phyloP scores from a whole-genome alignment of 306 rosid genomes.

The Sophora flavescens region DNA sequence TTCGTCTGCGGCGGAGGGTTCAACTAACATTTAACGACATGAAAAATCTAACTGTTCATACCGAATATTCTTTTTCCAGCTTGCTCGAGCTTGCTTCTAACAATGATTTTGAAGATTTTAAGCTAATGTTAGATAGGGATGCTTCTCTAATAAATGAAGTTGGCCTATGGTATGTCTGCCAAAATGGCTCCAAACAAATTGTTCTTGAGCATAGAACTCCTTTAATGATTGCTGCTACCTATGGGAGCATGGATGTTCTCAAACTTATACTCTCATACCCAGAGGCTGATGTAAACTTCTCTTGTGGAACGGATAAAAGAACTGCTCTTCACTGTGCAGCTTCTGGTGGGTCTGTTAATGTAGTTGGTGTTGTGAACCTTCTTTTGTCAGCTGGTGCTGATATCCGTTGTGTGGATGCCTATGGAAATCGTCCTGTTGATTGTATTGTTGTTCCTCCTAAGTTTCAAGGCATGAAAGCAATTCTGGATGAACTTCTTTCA shows the following conservation, averaged over 20 bases:
- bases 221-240: slow-evolving; percentile 87
- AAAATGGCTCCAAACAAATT: slow-evolving; percentile 75
- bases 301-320: slow-evolving; percentile 69
- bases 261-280: slow-evolving; percentile 65
- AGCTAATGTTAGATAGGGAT: slow-evolving; percentile 59
- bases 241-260: slow-evolving; percentile 77
- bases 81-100: slow-evolving; percentile 82
- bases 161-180: slow-evolving; percentile 84
- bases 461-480: slow-evolving; percentile 51
- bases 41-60: slow-evolving; percentile 60
- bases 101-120: slow-evolving; percentile 78
- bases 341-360: slow-evolving; percentile 76
- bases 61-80: slow-evolving; percentile 71
- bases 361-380: slow-evolving; percentile 63
- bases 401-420: slow-evolving; percentile 58
- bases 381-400: slow-evolving; percentile 82
- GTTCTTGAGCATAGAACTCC: slow-evolving; percentile 82
- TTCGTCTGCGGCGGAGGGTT: slow-evolving; percentile 51
- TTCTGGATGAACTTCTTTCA: slow-evolving; percentile 67
- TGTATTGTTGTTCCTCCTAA: slow-evolving; percentile 76
- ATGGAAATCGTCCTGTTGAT: slow-evolving; percentile 77
- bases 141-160: slow-evolving; percentile 58
- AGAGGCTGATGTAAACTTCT: slow-evolving; percentile 68
- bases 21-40: slow-evolving; percentile 60
- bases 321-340: slow-evolving; percentile 98